Evolutionary conservation across 2,329 filamentous ascomycete genomes (phyloP), one percentile per base, ranked within the genome.

Genomic region (Claviceps cyperi): DNA sequence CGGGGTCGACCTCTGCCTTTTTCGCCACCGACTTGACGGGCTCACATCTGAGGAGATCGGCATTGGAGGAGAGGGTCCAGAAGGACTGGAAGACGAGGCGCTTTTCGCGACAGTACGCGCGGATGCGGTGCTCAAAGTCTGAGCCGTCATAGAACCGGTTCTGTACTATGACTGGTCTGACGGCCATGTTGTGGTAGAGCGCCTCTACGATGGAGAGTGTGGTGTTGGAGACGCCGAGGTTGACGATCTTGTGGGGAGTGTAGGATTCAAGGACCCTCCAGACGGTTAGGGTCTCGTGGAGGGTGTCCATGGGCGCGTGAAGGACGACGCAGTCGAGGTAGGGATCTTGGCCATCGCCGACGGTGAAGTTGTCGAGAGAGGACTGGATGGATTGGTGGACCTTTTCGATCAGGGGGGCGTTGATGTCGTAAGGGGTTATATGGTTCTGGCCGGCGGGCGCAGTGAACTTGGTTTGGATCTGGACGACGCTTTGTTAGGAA

Each of bases 391-490:
- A 89, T 39, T 77, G 69, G 55, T 75, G 73, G 17, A 90, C 76
- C 64, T 90, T 83, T 17, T 81, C 72, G 14, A 70, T 69, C 24
- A 89, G 64, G 1, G 80, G 71, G 11, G 74, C 71, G 1, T 69
- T 60, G 1, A 76, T 64, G 57, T 82, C 71, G 63, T 87, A 87
- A 0, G 84, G 83, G 46, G 78, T 72, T 40, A 66, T 64, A 1
- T 68, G 68, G 58, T 82, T 77, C 62, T 90, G 84, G 22, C 78
- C 80, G 15, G 65, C 64, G 4, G 78, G 64, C 0, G 82, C 74
- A 1, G 84, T 87, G 68, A 83, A 92, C 64, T 91, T 92, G n/a
- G 86, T 90, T 74, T 94, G 86, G 43, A 90, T 71, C 78, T 84
- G 51, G 22, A 2, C 38, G 22, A 32, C 28, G 28, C 8, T 9